A percentile compares a stretch with the other conserved stretches of the same genome.
phyloP scores from a whole-genome alignment of 257 asterid genomes.

The Jaltomata sinuosa region DNA sequence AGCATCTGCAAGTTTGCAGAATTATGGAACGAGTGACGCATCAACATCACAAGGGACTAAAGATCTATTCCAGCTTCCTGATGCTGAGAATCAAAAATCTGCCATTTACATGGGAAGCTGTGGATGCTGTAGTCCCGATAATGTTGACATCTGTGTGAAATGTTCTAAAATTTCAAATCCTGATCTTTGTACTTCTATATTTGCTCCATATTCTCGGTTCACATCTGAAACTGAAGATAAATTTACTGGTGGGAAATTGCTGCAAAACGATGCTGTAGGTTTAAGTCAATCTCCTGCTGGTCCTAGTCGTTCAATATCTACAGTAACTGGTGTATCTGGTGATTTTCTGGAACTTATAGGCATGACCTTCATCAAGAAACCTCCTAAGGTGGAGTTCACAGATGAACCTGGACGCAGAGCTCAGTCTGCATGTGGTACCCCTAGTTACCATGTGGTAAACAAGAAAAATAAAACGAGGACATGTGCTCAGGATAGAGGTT shows the following conservation, averaged over 20 bases:
- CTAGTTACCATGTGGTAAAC: not conserved
- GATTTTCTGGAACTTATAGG: slow-evolving; percentile 33
- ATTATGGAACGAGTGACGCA: not conserved
- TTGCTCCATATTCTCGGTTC: slow-evolving; percentile 9
- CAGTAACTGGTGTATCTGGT: slow-evolving; percentile 14
- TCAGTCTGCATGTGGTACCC: slow-evolving; percentile 7
- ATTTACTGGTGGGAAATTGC: slow-evolving; percentile 13
- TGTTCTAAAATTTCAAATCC: slow-evolving; percentile 4
- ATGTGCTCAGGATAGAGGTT: slow-evolving; percentile 15
- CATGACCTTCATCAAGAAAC: slow-evolving; percentile 47
- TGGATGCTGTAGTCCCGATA: slow-evolving; percentile 10
- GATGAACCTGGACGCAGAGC: slow-evolving; percentile 21
- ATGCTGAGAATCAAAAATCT: slow-evolving; percentile 6
- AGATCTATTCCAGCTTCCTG: not conserved
- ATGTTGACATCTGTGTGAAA: slow-evolving; percentile 9
- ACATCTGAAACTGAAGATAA: slow-evolving; percentile 6
- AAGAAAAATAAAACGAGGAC: slow-evolving; percentile 7
- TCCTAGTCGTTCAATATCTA: slow-evolving; percentile 11
- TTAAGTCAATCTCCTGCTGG: slow-evolving; percentile 7
- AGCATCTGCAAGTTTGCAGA: slow-evolving; percentile 3
- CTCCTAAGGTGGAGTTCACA: slow-evolving; percentile 50
- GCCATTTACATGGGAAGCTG: slow-evolving; percentile 10
- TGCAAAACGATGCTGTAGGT: slow-evolving; percentile 13
- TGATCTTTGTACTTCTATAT: slow-evolving; percentile 16
- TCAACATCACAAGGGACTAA: not conserved